Base-by-base conservation (phyloP, 345 rosid genomes). In the Dipteronia dyeriana region DNA sequence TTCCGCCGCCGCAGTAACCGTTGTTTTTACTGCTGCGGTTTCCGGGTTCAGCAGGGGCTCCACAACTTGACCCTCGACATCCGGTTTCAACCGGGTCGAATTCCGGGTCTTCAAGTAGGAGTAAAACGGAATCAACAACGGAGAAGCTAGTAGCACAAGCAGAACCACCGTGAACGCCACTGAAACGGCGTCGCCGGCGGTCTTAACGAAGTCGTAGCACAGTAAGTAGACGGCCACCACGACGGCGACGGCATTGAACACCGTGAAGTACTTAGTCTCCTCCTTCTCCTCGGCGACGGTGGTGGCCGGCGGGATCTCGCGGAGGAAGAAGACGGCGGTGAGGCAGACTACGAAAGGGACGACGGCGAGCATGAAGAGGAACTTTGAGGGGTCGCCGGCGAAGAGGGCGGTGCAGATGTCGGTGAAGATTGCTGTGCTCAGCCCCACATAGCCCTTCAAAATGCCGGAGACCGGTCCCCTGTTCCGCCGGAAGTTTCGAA, bases 391-490 rank as follows among this genome's bases (percentile, higher is more conserved):
- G 66, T 86, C 83, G 56, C 86, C 79, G 76, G 91, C 79, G 86
- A 93, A 95, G 41, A 95, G 85, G 10, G 99, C 92, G n/a, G 89
- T 68, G 76, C 97, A 92, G 9, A 94, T 74, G 79, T 92, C 98
- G 2, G 99, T 95, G 87, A 95, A 95, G 16, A 95, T 92, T 60
- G 99, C 99, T 0, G 99, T 95, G 85, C 97, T 90, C 0, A 95
- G 78, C 2, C 98, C 98, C 0, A 95, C 97, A 75, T 89, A 95
- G 12, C 98, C 98, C 74, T 95, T 95, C 82, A 95, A 83, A 68
- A 95, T 91, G 16, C 99, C 99, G 1, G 99, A 89, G 23, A 95
- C 98, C 0, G 99, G 98, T 5, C 99, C 99, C 7, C 99, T 87
- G 86, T 94, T 92, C 49, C 89, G 80, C 38, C 97, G 84, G 87